Evolutionary conservation across 371 early-diverging fungal genomes (phyloP).

Genomic region (Haplosporangium sp.): DNA sequence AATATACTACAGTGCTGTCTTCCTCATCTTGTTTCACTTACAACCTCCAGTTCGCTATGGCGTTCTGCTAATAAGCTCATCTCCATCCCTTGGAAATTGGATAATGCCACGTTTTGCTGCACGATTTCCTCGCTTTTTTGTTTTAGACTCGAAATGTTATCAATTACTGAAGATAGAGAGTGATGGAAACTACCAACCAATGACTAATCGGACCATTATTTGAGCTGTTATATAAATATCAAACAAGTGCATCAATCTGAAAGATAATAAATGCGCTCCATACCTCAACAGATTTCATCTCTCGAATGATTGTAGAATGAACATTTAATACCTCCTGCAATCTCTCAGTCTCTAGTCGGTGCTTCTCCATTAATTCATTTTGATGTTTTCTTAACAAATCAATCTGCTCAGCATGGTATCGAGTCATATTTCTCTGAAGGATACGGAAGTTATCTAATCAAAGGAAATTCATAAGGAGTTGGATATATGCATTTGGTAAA

Average conservation of each 20-base stretch:
- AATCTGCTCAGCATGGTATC: constrained; percentile 23
- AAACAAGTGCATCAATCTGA: neutral
- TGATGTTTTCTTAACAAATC: constrained; percentile 20
- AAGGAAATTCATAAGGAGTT: neutral
- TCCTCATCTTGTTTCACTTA: neutral
- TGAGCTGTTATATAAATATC: neutral
- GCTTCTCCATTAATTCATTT: constrained; percentile 15
- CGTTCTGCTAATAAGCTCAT: neutral
- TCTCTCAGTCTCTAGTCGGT: constrained; percentile 9
- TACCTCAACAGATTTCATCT: constrained; percentile 23
- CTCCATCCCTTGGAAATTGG: constrained; percentile 4
- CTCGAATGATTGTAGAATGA: constrained; percentile 4
- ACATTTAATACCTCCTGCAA: constrained; percentile 15
- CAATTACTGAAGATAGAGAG: constrained; percentile 6
- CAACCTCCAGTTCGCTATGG: constrained; percentile 16
- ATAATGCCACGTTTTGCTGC: constrained; percentile 18
- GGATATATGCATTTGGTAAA: neutral
- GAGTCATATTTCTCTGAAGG: constrained; percentile 26
- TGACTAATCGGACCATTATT: neutral
- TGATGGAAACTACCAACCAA: constrained; percentile 1
- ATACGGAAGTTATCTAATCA: constrained; percentile 25
- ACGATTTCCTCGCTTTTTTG: constrained; percentile 2
- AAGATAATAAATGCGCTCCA: neutral
- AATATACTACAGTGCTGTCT: neutral
- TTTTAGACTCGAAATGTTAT: constrained; percentile 15